Evolutionary conservation across 805 yeast genomes (phyloP), one percentile per base, ranked within the genome.

Genomic region (Saccharomyces kudriavzevii): DNA sequence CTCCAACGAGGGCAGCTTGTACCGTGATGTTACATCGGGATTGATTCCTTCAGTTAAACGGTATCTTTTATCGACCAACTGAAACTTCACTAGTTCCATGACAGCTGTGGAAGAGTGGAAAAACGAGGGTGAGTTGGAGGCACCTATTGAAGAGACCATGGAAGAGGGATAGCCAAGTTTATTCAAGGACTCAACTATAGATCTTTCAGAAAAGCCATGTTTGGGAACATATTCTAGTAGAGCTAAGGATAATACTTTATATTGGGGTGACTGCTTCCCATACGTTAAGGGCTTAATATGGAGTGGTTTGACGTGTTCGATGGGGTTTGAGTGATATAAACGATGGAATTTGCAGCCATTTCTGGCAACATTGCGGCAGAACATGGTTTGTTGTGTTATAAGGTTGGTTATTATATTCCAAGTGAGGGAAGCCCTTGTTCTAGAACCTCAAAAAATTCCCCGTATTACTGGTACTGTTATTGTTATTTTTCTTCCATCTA

Each of bases 61-160:
- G 30, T 67, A 54, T 60, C 82, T 74, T 59, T 80, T 75, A 67
- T 75, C 74, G 47, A 78, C 75, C 45, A 83, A 64, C 68, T 83
- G 81, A 54, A 80, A 77, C 66, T 75, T 79, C 50, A 83, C 77
- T 56, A 86, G 77, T 51, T 82, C 81, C 60, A 66, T 55, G 2
- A 66, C 66, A 26, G 71, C 69, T 26, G 72, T 66, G 3, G 71
- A 65, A 1, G 66, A 61, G 54, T 67, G 70, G 20, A 67, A 51
- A 28, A 67, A 55, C 3, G 68, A 59, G 20, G 70, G 70, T 6
- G 69, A 59, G 50, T 69, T 69, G 35, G 68, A 55, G 6, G 69
- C 60, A 14, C 71, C 70, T 27, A 68, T 48, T 2, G 60, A 67
- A 9, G 67, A 62, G 8, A 69, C 48, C 57, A 65, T 50, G 10